Conservation (phyloP, 805 yeast genomes). For the Sugiyamaella valdiviana region DNA sequence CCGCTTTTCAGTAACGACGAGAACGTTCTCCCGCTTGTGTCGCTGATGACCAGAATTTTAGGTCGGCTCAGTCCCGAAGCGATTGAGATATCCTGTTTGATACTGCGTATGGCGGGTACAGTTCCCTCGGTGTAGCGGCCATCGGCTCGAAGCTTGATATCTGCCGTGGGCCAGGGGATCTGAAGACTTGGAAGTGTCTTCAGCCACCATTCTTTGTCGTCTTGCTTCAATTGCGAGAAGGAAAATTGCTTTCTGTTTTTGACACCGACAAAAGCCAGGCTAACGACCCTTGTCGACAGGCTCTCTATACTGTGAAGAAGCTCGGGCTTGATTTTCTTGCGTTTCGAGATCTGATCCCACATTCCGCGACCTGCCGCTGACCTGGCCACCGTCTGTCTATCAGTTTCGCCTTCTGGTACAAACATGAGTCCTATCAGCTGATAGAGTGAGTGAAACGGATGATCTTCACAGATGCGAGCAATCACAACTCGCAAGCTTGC, state of each 20-base stretch:
- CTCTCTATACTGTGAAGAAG: slow-evolving; percentile 4
- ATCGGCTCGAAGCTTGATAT: slow-evolving; percentile 38
- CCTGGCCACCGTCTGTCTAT: slow-evolving; percentile 3
- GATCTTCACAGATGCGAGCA: slow-evolving; percentile 41
- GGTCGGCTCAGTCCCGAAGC: slow-evolving; percentile 91
- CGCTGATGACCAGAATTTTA: slow-evolving; percentile 54
- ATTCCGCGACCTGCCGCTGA: slow-evolving; percentile 13
- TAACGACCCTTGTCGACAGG: slow-evolving; percentile 6
- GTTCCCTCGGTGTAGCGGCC: slow-evolving; percentile 36
- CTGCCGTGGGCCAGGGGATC: slow-evolving; percentile 65
- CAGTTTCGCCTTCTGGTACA: slow-evolving; percentile 1
- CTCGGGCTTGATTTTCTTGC: background rate
- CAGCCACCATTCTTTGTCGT: slow-evolving; percentile 50
- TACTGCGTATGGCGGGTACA: slow-evolving; percentile 42
- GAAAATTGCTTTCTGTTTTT: background rate
- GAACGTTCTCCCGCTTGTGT: slow-evolving; percentile 54
- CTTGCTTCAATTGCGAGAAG: background rate
- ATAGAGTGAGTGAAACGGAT: slow-evolving; percentile 72
- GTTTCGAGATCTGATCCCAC: slow-evolving; percentile 10
- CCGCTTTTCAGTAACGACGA: slow-evolving; percentile 73
- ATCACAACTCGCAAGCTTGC: slow-evolving; percentile 43
- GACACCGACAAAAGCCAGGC: background rate
- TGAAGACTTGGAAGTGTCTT: slow-evolving; percentile 33
- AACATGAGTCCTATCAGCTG: slow-evolving; percentile 21
- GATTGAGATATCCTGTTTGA: slow-evolving; percentile 45